Base-by-base conservation (phyloP, 176 grass and related monocot species). In the Lolium perenne region DNA sequence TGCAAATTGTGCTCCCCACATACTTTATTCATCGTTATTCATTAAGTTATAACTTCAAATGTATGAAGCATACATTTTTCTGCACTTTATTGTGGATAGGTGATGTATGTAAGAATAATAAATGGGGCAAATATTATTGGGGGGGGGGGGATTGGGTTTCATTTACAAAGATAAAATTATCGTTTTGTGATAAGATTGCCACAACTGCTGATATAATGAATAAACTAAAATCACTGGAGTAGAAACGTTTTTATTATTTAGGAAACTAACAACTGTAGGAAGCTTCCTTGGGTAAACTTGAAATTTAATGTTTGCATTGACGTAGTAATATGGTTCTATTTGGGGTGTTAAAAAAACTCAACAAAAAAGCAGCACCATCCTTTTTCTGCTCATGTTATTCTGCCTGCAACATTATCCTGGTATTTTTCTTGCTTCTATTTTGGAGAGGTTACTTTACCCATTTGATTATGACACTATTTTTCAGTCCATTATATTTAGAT, bases 321-420 rank as follows among this genome's bases (percentile, higher is more conserved):
- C 63, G 17, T 38, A 38, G 32, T 38, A 68, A 14, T 32, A 38
- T 38, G 65, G 65, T 68, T 68, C 65, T 68, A 18, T 68, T 68
- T 38, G 65, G 32, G 29, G 14, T 68, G 65, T 38, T 68, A 38
- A 38, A 68, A 68, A 68, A 32, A 67, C 13, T 67, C 26, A 67
- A 67, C 63, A 67, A 67, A 38, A 67, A 67, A 67, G 62, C 29
- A 67, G 26, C 29, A 67, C 63, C 13, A 17, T 67, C 63, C 26
- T 38, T 68, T 68, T 68, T n/a, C 29, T 68, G 64, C 66, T 69
- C 35, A 40, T 69, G 32, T 69, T 69, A 69, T 69, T 40, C 66
- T 20, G 15, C 32, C 66, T 69, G 1, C 66, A 69, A 40, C 66
- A 69, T 69, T 40, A 40, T 40, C 38, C 7, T 40, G 38, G 38